phyloP scores from a whole-genome alignment of 352 stramenopile species.

The Phytophthora sojae region DNA sequence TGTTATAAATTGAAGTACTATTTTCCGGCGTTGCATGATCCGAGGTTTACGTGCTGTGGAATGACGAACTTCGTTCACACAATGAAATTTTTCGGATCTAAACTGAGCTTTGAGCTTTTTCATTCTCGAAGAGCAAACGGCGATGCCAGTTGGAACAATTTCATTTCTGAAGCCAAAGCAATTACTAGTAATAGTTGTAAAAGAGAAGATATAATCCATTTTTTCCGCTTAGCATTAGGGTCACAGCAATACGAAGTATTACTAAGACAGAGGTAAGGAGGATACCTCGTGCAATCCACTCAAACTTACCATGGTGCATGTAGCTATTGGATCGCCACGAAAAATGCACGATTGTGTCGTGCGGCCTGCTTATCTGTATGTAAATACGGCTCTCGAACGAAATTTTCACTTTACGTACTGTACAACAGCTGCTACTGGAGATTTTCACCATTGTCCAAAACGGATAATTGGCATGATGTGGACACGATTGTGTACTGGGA shows the following conservation, averaged over 20 bases:
- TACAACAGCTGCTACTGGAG: slow-evolving; percentile 18
- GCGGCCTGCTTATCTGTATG: slow-evolving; percentile 37
- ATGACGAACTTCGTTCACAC: slow-evolving; percentile 7
- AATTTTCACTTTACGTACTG: slow-evolving; percentile 26
- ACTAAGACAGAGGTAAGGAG: no score
- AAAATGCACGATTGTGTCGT: slow-evolving; percentile 30
- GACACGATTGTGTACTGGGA: neutral
- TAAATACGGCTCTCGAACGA: slow-evolving; percentile 30
- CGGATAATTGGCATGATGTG: slow-evolving; percentile 7
- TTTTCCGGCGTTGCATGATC: slow-evolving; percentile 11
- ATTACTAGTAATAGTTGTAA: no score
- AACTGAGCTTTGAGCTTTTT: slow-evolving; percentile 7
- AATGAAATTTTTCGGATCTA: slow-evolving; percentile 17
- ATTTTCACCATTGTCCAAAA: slow-evolving; percentile 20
- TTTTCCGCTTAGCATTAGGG: neutral
- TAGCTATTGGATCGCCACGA: neutral
- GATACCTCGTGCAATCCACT: neutral
- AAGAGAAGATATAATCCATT: no score
- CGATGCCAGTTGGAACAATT: neutral
- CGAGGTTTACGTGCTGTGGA: slow-evolving; percentile 23
- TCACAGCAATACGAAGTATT: neutral
- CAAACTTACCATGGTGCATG: neutral
- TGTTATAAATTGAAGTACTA: slow-evolving; percentile 1
- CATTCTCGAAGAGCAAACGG: neutral
- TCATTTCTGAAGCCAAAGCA: no score